phyloP scores from a whole-genome alignment of 2,329 filamentous ascomycete genomes.

The Penicillium digitatum region DNA sequence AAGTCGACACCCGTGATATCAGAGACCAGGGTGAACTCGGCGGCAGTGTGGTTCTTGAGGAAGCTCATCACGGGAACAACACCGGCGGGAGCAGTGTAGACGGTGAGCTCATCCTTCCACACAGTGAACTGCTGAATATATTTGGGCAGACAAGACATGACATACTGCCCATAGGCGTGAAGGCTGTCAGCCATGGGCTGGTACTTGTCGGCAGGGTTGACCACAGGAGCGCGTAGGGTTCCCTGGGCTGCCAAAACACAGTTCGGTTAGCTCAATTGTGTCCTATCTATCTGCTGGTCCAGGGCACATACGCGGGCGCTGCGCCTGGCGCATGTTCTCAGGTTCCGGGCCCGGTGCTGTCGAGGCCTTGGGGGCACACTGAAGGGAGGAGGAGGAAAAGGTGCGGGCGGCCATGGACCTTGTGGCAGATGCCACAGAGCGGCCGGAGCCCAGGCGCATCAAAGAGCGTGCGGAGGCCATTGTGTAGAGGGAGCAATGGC shows the following conservation, averaged over 20 bases:
- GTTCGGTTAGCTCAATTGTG: constrained; percentile 18
- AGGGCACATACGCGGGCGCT: constrained; percentile 45
- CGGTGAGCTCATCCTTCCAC: constrained; percentile 97
- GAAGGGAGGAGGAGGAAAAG: constrained; percentile 41
- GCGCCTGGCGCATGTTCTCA: constrained; percentile 64
- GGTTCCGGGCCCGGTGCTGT: constrained; percentile 56
- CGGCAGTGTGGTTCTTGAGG: constrained; percentile 94
- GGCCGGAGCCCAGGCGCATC: constrained; percentile 42
- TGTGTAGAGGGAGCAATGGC: constrained; percentile 32
- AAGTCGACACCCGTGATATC: constrained; percentile 95
- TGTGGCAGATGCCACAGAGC: constrained; percentile 36
- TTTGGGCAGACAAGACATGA: constrained; percentile 95
- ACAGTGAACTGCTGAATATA: constrained; percentile 99
- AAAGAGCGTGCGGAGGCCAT: constrained; percentile 47
- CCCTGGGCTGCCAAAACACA: constrained; percentile 43
- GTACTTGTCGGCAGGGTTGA: constrained; percentile 93
- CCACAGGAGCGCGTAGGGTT: constrained; percentile 69
- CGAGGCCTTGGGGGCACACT: constrained; percentile 45
- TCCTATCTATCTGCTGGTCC: neutral
- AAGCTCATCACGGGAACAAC: constrained; percentile 90
- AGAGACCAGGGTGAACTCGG: constrained; percentile 91
- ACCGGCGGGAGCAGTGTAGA: constrained; percentile 84
- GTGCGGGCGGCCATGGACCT: constrained; percentile 35
- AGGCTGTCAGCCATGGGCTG: constrained; percentile 78
- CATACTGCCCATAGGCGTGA: constrained; percentile 92